Base-by-base conservation (phyloP, 306 rosid species). In the Morella rubra region DNA sequence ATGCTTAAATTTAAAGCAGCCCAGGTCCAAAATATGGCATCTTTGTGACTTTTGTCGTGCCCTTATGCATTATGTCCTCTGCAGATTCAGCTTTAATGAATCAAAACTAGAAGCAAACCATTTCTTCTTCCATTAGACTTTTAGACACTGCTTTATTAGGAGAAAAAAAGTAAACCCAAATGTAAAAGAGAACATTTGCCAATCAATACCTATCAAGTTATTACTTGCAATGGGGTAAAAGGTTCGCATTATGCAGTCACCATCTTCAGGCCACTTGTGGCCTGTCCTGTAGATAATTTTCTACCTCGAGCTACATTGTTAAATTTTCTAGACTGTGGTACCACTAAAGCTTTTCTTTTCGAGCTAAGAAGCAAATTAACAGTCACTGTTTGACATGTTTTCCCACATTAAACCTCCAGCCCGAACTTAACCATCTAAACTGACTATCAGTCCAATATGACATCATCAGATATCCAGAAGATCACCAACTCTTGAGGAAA, bases 61-160 rank as follows among this genome's bases (percentile, higher is more conserved):
- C 15, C 67, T 53, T 27, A 11, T 18, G 18, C 24, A 60, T 49
- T 61, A 51, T 66, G 73, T 65, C 69, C 69, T 66, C 79, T 62
- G 70, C 74, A 67, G 54, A 32, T 42, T 55, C 67, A 76, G 46
- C 32, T 7, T 53, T 20, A 76, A 32, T 53, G 56, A 49, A 64
- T 40, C 44, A 69, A 24, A 51, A 53, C 16, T 40, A 65, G 68
- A 50, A 53, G 64, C 58, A 44, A 15, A 41, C 37, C 24, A 60
- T 4, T 61, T 37, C 13, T 14, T 2, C 44, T 37, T 32, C 45
- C 11, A 61, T 27, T 10, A 4, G 5, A 13, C 20, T 32, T 32
- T 32, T 0, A 55, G 27, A 56, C 9, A 20, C 64, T 20, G 20
- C 64, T 20, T 56, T n/a, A 56, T 56, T 14, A 56, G 9, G 64